Base-by-base conservation (phyloP, 1,139 yeast species). In the Saccharomyces hybrid region DNA sequence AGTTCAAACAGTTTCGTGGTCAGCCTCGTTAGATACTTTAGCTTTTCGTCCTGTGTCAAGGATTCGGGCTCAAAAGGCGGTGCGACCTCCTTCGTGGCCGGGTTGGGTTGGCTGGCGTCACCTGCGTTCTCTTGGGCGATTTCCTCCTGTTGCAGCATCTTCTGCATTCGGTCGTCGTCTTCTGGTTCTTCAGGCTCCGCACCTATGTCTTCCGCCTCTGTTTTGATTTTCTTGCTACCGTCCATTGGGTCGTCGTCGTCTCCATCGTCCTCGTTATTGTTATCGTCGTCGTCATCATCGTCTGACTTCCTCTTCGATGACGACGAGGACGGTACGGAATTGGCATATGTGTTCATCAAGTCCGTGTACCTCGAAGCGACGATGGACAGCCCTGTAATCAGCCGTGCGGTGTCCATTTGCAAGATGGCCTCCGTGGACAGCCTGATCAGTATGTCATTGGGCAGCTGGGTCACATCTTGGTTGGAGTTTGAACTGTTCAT, bases 381-480 rank as follows among this genome's bases (percentile, higher is more conserved):
- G 52, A 88, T 82, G 20, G 82, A 81, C 57, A 89, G 73, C 0
- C 88, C 95, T 57, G 82, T 81, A n/a, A 81, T 74, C 49, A 93
- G 74, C 57, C 77, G 79, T 7, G 75, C 74, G 0, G 78, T 73
- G 52, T 81, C 79, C 0, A 82, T 81, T 78, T 78, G 51, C 76
- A 75, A 63, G 86, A 76, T 2, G 86, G 90, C 47, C 81, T 79
- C 55, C 82, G 74, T 23, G 86, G 88, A 78, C 85, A 84, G 49
- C 81, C 78, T 34, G 79, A 63, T 78, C 54, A 89, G 79, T 4
- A 86, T 76, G 55, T 83, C 81, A 41, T 78, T 79, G 1, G 95
- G 87, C 14, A 91, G 74, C 7, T 80, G 73, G 6, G 88, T 78
- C 52, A 89, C 80, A 68, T 90, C 93, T 64, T 88, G 86, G 51